Conservation (phyloP, 2,329 filamentous ascomycete species). For the Diaporthe citriasiana region DNA sequence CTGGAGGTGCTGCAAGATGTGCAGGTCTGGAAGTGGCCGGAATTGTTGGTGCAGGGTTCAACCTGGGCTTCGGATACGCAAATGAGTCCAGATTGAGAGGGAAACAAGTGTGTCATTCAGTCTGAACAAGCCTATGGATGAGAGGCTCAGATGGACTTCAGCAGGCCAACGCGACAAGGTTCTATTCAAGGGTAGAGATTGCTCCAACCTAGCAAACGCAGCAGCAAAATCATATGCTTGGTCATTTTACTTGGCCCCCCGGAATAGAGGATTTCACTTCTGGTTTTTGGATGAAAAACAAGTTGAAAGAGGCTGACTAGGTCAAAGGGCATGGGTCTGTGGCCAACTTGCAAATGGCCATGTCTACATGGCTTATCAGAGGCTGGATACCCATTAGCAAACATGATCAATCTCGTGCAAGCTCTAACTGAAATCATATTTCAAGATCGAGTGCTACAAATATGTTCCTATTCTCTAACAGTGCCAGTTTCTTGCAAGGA, state of each 20-base stretch:
- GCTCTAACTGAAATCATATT: not conserved
- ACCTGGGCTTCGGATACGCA: constrained; percentile 28
- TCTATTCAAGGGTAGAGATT: too few relatives aligned
- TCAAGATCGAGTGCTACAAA: not conserved
- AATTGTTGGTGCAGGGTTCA: constrained; percentile 38
- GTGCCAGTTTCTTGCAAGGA: not conserved
- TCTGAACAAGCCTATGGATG: too few relatives aligned
- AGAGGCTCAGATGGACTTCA: not conserved
- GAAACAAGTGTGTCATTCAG: not conserved
- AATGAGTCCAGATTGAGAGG: not conserved
- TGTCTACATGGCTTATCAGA: not conserved
- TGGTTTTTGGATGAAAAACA: not conserved
- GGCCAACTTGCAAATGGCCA: not conserved
- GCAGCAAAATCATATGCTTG: not conserved
- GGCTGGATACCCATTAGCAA: not conserved
- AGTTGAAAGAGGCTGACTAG: not conserved
- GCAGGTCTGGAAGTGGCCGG: constrained; percentile 38
- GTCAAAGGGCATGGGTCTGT: not conserved
- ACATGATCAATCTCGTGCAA: not conserved
- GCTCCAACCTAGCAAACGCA: not conserved
- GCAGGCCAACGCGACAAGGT: not conserved
- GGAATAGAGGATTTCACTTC: not conserved
- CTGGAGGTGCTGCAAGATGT: constrained; percentile 26
- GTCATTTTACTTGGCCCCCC: not conserved
- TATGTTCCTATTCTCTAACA: not conserved